Evolutionary conservation across 2,329 filamentous ascomycete genomes (phyloP).

Genomic region (Fonsecaea monophora): DNA sequence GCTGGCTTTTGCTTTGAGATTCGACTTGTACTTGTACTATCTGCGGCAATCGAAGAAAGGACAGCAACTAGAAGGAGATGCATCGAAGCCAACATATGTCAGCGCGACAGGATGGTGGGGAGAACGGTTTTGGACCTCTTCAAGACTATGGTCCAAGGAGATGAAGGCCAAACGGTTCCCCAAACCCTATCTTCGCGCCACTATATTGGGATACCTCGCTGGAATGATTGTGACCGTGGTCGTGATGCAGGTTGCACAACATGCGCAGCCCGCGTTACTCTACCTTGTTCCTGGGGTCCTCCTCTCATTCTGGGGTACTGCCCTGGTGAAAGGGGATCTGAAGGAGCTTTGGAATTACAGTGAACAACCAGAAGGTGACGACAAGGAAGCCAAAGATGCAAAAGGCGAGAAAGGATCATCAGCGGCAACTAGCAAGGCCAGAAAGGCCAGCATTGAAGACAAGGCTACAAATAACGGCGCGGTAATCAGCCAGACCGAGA

Average conservation of each 20-base stretch:
- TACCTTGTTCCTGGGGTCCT: conserved; percentile 91
- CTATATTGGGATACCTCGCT: conserved; percentile 75
- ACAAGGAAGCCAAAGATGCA: conserved; percentile 28
- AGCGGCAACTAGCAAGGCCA: neutral
- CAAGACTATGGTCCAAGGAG: conserved; percentile 43
- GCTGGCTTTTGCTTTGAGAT: conserved; percentile 85
- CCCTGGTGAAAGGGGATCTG: conserved; percentile 72
- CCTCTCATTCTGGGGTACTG: conserved; percentile 75
- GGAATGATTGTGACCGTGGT: conserved; percentile 79
- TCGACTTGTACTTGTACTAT: conserved; percentile 87
- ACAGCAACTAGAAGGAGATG: conserved; percentile 34
- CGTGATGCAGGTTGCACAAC: conserved; percentile 78
- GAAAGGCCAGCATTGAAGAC: neutral
- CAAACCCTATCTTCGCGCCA: conserved; percentile 85
- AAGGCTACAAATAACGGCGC: neutral
- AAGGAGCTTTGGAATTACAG: conserved; percentile 80
- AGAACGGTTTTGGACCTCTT: conserved; percentile 76
- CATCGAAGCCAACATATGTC: conserved; percentile 48
- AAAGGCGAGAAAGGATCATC: conserved; percentile 10
- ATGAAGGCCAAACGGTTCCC: conserved; percentile 64
- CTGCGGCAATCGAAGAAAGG: conserved; percentile 61
- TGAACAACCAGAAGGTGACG: conserved; percentile 61
- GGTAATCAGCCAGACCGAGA: neutral
- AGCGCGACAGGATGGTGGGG: conserved; percentile 78
- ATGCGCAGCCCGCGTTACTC: conserved; percentile 86